These are phyloP conservation scores for Talaromyces proteolyticus DNA, from an alignment of 495 filamentous ascomycete species.

Conservation along the genomic window DNA sequence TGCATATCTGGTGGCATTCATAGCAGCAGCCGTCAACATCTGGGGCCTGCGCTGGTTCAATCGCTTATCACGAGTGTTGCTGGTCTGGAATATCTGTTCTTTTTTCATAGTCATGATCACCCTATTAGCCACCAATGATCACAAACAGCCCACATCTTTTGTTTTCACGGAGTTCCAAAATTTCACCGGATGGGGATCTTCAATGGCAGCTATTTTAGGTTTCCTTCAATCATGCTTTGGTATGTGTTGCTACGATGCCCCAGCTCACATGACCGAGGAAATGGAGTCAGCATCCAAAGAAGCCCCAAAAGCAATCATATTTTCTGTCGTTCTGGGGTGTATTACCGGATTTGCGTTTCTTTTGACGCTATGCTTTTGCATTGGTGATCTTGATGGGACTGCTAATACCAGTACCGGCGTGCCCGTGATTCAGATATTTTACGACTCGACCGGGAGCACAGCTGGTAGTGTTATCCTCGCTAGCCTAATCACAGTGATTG, in stretches of 20 bases:
- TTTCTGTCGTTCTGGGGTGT: conserved; percentile 40
- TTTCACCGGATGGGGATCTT: conserved; percentile 42
- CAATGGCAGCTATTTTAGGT: conserved; percentile 49
- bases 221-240: conserved; percentile 53
- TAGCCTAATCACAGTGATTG: conserved; percentile 40
- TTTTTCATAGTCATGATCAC: conserved; percentile 46
- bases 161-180: conserved; percentile 55
- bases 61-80: conserved; percentile 42
- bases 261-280: conserved; percentile 48
- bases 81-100: conserved; percentile 49
- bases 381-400: conserved; percentile 43
- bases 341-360: conserved; percentile 43
- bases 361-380: conserved; percentile 43
- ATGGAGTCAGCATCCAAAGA: conserved; percentile 37
- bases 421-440: conserved; percentile 51
- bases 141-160: conserved; percentile 50
- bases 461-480: conserved; percentile 44
- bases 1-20: conserved; percentile 39
- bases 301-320: conserved; percentile 41
- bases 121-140: conserved; percentile 46
- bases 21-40: conserved; percentile 42
- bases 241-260: conserved; percentile 49
- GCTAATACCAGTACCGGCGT: conserved; percentile 31
- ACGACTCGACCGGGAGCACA: conserved; percentile 37
- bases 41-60: conserved; percentile 45